A percentile compares a stretch with the other conserved stretches of the same genome.
phyloP scores from a whole-genome alignment of 805 yeast species.

The Barnettozyma siamensis region DNA sequence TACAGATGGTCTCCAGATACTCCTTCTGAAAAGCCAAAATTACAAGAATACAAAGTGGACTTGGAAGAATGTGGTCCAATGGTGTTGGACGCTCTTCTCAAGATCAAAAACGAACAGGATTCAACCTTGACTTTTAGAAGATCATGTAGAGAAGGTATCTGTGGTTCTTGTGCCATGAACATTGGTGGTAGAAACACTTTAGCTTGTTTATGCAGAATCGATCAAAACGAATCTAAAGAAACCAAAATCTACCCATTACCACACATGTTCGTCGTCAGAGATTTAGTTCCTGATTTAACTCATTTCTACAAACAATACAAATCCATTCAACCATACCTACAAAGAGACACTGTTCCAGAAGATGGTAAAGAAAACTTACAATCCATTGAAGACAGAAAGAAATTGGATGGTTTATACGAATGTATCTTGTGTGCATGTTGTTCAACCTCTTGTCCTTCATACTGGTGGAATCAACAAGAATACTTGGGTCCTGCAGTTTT shows the following conservation, averaged over 20 bases:
- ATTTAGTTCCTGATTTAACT: conserved; percentile 95
- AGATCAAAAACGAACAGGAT: conserved; percentile 96
- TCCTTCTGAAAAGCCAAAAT: conserved; percentile 84
- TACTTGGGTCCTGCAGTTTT: conserved; percentile 97
- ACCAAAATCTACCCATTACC: conserved; percentile 94
- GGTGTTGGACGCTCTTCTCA: conserved; percentile 91
- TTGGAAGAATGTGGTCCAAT: conserved; percentile 94
- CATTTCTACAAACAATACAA: conserved; percentile 98
- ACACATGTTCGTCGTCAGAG: conserved; percentile 96
- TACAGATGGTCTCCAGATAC: conserved; percentile 99
- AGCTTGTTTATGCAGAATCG: conserved; percentile 94
- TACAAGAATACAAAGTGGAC: conserved; percentile 80
- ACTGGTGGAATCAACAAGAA: conserved; percentile 99
- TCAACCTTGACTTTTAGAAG: conserved; percentile 93
- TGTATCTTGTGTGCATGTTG: conserved; percentile 98
- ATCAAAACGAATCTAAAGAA: conserved; percentile 66
- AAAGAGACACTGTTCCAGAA: conserved; percentile 66
- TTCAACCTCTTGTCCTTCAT: conserved; percentile 97
- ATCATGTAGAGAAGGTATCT: conserved; percentile 98
- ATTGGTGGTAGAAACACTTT: conserved; percentile 96
- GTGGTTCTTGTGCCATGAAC: conserved; percentile 99
- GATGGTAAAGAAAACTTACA: conserved; percentile 94
- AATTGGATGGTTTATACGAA: conserved; percentile 94
- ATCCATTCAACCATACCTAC: conserved; percentile 94
- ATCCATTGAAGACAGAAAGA: conserved; percentile 86